Conservation (phyloP, 768 basidiomycete genomes). For the Filobasidium floriforme region DNA sequence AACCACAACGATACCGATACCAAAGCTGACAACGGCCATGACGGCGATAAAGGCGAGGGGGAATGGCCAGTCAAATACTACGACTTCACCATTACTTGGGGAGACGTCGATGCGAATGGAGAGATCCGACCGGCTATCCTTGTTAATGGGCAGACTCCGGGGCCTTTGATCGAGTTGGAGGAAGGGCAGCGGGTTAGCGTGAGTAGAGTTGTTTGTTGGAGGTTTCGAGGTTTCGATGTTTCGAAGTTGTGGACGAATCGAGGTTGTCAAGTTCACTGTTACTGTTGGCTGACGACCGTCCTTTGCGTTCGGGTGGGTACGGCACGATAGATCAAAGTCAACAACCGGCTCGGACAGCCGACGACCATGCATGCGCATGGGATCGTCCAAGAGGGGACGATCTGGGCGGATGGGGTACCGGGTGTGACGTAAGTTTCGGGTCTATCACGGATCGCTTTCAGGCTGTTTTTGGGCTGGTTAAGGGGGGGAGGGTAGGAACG, state of each 20-base stretch:
- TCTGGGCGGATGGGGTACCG: slow-evolving; percentile 17
- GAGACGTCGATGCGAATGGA: slow-evolving; percentile 15
- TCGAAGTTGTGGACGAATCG: slow-evolving; percentile 3
- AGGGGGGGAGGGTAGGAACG: no score
- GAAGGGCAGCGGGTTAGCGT: slow-evolving; percentile 18
- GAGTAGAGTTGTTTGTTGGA: no score
- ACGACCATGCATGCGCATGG: slow-evolving; percentile 18
- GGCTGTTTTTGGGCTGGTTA: no score
- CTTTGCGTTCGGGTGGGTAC: no score
- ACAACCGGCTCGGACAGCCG: slow-evolving; percentile 10
- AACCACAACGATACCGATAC: no score
- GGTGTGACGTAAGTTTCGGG: slow-evolving; percentile 14
- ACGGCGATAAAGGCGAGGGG: no score
- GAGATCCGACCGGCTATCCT: slow-evolving; percentile 17
- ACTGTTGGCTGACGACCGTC: not conserved
- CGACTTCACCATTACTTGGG: slow-evolving; percentile 9
- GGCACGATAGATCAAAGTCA: slow-evolving; percentile 4
- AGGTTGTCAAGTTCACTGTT: slow-evolving; percentile 12
- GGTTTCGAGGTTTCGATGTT: no score
- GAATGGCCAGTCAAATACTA: slow-evolving; percentile 18
- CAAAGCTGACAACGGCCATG: no score
- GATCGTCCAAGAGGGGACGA: slow-evolving; percentile 12
- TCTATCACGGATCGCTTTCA: not conserved
- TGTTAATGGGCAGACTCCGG: slow-evolving; percentile 22
- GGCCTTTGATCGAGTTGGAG: slow-evolving; percentile 17